These are phyloP conservation scores for Aspergillus japonicus DNA, from an alignment of 2,329 filamentous ascomycete species.

Conservation along the genomic window DNA sequence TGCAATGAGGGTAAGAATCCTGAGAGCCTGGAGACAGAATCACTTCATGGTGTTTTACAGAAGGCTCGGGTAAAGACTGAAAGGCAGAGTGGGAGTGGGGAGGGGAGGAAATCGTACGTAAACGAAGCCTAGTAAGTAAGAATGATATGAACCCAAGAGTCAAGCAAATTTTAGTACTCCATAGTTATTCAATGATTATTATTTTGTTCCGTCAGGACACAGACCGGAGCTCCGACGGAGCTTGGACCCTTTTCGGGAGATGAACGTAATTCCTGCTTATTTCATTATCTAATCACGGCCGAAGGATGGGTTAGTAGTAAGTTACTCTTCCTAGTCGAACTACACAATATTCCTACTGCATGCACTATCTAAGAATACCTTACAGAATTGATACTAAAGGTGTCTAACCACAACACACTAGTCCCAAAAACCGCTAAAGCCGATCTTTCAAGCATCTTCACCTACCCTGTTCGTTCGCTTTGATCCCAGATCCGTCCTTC, in stretches of 20 bases:
- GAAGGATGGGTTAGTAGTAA: not conserved
- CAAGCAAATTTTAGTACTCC: too few relatives aligned
- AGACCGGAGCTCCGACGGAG: conserved; percentile 29
- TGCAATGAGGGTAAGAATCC: not conserved
- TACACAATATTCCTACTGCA: too few relatives aligned
- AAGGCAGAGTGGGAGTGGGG: not conserved
- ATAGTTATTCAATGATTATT: not conserved
- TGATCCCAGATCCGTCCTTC: not conserved
- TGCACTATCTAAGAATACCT: too few relatives aligned
- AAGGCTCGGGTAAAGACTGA: not conserved
- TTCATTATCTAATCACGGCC: not conserved
- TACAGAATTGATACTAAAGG: not conserved
- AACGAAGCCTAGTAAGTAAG: not conserved
- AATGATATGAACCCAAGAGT: not conserved
- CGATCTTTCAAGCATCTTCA: not conserved
- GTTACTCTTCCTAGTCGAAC: too few relatives aligned
- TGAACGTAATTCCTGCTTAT: conserved; percentile 2
- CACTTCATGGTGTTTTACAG: too few relatives aligned
- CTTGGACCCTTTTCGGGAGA: conserved; percentile 26
- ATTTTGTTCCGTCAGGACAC: not conserved
- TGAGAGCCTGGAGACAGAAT: too few relatives aligned
- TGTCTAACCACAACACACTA: not conserved
- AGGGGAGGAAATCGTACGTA: not conserved
- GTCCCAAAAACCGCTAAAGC: not conserved
- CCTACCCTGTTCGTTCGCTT: not conserved